Conservation (phyloP, 2,329 filamentous ascomycete species). For the Microcyclosporella mali region DNA sequence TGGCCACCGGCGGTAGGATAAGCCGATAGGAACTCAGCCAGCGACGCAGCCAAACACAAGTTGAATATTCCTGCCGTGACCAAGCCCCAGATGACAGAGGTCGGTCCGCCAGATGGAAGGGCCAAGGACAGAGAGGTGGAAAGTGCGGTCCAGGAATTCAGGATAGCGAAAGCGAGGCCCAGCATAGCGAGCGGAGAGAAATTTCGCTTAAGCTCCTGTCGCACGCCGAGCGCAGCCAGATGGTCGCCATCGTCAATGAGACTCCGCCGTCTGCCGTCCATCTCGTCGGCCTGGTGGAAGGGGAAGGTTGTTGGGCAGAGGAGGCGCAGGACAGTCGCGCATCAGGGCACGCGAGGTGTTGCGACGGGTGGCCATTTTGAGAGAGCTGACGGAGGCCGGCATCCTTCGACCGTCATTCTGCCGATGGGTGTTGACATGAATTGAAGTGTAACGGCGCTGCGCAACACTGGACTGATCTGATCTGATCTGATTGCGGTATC, state of each 20-base stretch:
- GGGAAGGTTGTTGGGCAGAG: no score
- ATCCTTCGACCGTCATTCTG: no score
- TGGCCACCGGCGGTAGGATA: conserved; percentile 44
- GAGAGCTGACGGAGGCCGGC: no score
- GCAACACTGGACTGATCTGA: no score
- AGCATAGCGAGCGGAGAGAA: conserved; percentile 56
- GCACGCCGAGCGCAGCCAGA: conserved; percentile 52
- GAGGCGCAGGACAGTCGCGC: no score
- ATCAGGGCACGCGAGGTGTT: no score
- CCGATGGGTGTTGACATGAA: no score
- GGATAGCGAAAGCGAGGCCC: conserved; percentile 56
- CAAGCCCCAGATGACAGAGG: conserved; percentile 66
- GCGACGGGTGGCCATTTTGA: no score
- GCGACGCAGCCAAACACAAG: conserved; percentile 59
- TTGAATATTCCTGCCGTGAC: conserved; percentile 58
- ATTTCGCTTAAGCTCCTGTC: conserved; percentile 52
- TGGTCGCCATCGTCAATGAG: conserved; percentile 39
- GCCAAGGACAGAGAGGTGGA: conserved; percentile 54
- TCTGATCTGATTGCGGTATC: no score
- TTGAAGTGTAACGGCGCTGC: no score
- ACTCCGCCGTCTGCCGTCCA: no score
- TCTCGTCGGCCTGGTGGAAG: no score
- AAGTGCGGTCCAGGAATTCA: conserved; percentile 59
- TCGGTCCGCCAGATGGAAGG: conserved; percentile 64
- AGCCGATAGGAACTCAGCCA: conserved; percentile 60